Percentiles rank a stretch among this genome's conserved stretches.
phyloP scores from a whole-genome alignment of 1,139 yeast species.

The Sugiyamaella pinicola region DNA sequence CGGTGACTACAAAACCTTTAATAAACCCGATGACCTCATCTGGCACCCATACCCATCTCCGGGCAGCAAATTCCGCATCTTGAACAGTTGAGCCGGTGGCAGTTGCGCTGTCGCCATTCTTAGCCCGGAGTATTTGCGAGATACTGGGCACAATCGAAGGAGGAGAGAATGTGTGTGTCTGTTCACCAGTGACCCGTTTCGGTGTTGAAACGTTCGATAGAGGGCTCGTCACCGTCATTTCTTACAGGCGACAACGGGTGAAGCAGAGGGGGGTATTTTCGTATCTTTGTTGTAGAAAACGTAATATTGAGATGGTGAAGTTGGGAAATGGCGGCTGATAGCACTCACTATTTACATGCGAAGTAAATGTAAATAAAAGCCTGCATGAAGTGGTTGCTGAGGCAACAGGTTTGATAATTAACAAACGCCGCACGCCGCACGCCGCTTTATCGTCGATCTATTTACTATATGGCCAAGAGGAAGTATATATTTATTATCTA shows the following conservation, averaged over 20 bases:
- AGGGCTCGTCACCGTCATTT: conserved; percentile 6
- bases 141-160: conserved; percentile 22
- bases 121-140: conserved; percentile 21
- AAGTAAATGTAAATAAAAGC: conserved; percentile 6
- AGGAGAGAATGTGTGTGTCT: conserved; percentile 16
- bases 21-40: conserved; percentile 64
- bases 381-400: conserved; percentile 12
- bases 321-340: not conserved
- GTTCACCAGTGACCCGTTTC: conserved; percentile 2
- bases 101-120: conserved; percentile 1
- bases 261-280: not conserved
- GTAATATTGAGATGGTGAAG: not conserved
- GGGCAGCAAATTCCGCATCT: conserved; percentile 56
- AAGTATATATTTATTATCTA: not conserved
- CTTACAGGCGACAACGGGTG: not conserved
- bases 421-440: not conserved
- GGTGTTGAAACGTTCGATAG: conserved; percentile 16
- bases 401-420: not conserved
- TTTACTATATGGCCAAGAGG: conserved; percentile 3
- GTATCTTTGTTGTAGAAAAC: no score
- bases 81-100: conserved; percentile 23
- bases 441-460: conserved; percentile 5
- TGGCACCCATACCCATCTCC: conserved; percentile 82
- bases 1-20: conserved; percentile 65
- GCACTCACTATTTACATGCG: not conserved